These are phyloP conservation scores for Rubia tinctorum DNA, from an alignment of 305 asterid genomes.

Conservation along the genomic window DNA sequence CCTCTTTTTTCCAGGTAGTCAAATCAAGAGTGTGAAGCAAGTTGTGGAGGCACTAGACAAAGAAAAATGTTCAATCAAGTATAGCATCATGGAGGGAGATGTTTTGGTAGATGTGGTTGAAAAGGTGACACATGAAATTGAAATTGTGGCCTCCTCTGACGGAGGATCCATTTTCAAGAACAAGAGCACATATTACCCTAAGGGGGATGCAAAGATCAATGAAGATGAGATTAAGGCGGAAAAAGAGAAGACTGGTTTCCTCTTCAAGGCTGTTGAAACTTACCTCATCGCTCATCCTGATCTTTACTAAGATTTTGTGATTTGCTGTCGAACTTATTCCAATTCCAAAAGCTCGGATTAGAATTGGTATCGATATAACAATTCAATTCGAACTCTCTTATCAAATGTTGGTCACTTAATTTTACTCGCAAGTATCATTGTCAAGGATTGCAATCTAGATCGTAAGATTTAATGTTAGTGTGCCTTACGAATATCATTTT, in stretches of 20 bases:
- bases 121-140: slow-evolving; percentile 29
- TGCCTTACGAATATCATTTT: no score
- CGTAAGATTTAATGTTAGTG: no score
- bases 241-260: slow-evolving; percentile 28
- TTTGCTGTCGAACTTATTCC: no score
- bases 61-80: slow-evolving; percentile 30
- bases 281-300: slow-evolving; percentile 22
- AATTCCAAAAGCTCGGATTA: no score
- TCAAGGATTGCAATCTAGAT: no score
- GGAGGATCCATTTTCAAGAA: slow-evolving; percentile 53
- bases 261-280: slow-evolving; percentile 30
- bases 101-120: slow-evolving; percentile 27
- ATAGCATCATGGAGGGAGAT: slow-evolving; percentile 48
- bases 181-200: slow-evolving; percentile 38
- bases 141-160: slow-evolving; percentile 29
- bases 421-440: no score
- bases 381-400: no score
- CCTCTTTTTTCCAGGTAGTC: slow-evolving; percentile 25
- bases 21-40: slow-evolving; percentile 39
- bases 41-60: slow-evolving; percentile 41
- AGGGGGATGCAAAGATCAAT: slow-evolving; percentile 27
- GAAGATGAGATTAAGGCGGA: slow-evolving; percentile 46
- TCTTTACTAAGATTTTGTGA: background rate
- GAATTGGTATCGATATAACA: no score
- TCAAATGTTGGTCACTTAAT: no score